These are phyloP conservation scores for Tricholoma sp. DNA, from an alignment of 768 basidiomycete species.

Conservation along the genomic window DNA sequence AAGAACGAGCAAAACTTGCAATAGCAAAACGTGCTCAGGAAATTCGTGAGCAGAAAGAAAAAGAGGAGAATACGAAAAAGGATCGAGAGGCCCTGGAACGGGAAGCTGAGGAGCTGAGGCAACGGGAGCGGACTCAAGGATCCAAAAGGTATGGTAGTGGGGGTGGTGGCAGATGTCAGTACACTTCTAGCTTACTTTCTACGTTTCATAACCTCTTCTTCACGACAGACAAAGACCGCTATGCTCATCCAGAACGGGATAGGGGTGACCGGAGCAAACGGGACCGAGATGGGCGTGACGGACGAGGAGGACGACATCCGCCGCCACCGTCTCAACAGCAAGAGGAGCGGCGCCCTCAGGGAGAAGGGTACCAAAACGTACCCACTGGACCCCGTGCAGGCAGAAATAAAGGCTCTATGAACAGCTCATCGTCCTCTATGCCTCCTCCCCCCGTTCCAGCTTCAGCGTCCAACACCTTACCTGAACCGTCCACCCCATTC, in stretches of 20 bases:
- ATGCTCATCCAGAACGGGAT: slow-evolving; percentile 47
- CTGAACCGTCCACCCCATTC: slow-evolving; percentile 34
- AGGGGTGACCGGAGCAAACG: slow-evolving; percentile 36
- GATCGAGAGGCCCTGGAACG: slow-evolving; percentile 72
- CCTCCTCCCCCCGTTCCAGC: slow-evolving; percentile 31
- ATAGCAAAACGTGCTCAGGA: slow-evolving; percentile 84
- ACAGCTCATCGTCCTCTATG: slow-evolving; percentile 25
- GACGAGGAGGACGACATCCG: slow-evolving; percentile 35
- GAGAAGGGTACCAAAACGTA: slow-evolving; percentile 56
- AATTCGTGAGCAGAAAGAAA: slow-evolving; percentile 65
- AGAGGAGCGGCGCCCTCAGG: slow-evolving; percentile 29
- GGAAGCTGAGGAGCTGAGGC: slow-evolving; percentile 64
- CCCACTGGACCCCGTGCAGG: slow-evolving; percentile 86
- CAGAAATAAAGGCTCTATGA: slow-evolving; percentile 37
- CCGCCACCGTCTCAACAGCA: slow-evolving; percentile 22
- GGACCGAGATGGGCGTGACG: slow-evolving; percentile 44
- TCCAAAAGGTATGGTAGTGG: slow-evolving; percentile 31
- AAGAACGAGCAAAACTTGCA: slow-evolving; percentile 84
- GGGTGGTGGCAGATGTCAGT: slow-evolving; percentile 33
- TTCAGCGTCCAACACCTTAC: slow-evolving; percentile 29
- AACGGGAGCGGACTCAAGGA: slow-evolving; percentile 41
- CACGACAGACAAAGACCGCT: slow-evolving; percentile 47
- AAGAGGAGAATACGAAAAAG: slow-evolving; percentile 51
- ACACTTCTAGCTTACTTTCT: slow-evolving; percentile 8
- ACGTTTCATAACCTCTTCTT: slow-evolving; percentile 5